Evolutionary conservation across 1,284 basidiomycete genomes (phyloP).

Genomic region (Fistulinella cinereoalba): DNA sequence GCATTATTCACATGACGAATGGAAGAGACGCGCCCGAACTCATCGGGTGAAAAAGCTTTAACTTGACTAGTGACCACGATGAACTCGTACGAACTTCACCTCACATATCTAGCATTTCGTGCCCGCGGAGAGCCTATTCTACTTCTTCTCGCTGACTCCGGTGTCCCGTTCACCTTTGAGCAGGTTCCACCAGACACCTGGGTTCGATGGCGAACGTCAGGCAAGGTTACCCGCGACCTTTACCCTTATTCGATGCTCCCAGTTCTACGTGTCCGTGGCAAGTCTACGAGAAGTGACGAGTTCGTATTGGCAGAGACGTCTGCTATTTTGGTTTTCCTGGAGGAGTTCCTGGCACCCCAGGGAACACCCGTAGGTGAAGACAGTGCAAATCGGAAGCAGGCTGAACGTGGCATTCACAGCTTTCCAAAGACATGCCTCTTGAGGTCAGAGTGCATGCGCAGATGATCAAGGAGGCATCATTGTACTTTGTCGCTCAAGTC

Average conservation of each 20-base stretch:
- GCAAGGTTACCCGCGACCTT: constrained; percentile 14
- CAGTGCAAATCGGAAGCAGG: neutral
- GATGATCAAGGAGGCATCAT: constrained; percentile 28
- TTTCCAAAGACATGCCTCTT: constrained; percentile 18
- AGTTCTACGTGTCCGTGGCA: constrained; percentile 21
- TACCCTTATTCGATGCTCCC: constrained; percentile 28
- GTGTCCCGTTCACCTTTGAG: constrained; percentile 19
- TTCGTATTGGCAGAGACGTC: constrained; percentile 27
- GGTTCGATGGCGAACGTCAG: constrained; percentile 14
- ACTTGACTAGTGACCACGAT: constrained; percentile 5
- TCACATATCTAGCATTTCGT: constrained; percentile 22
- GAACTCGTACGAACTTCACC: constrained; percentile 16
- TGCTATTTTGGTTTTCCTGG: constrained; percentile 23
- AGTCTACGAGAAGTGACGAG: constrained; percentile 7
- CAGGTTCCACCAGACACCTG: constrained; percentile 14
- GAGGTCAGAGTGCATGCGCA: constrained; percentile 14
- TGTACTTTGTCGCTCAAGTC: constrained; percentile 21
- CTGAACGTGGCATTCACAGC: constrained; percentile 15
- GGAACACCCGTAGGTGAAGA: constrained; percentile 13
- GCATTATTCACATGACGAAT: no score
- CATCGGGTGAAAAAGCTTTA: no score
- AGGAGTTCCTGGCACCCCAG: constrained; percentile 15
- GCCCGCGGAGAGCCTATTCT: constrained; percentile 28
- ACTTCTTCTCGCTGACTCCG: constrained; percentile 26
- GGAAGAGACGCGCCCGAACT: neutral